phyloP scores from a whole-genome alignment of 2,329 filamentous ascomycete genomes.

The Aspergillus fischeri region DNA sequence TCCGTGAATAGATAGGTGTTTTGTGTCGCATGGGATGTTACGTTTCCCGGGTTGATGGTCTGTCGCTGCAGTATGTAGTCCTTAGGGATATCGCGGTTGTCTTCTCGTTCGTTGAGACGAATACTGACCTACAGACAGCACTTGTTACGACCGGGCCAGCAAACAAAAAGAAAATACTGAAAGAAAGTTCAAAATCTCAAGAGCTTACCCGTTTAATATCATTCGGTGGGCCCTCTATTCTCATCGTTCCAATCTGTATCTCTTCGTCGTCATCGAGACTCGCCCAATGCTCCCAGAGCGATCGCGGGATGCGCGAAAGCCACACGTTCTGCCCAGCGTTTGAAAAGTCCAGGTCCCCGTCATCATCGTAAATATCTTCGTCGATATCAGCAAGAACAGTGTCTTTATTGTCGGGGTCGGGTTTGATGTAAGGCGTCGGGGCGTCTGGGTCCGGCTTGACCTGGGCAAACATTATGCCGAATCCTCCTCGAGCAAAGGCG shows the following conservation, averaged over 20 bases:
- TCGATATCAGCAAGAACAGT: slow-evolving; percentile 30
- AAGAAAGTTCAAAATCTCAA: background rate
- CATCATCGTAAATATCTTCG: slow-evolving; percentile 68
- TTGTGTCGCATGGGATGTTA: slow-evolving; percentile 49
- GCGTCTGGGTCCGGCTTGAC: slow-evolving; percentile 41
- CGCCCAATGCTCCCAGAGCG: slow-evolving; percentile 76
- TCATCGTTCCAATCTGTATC: slow-evolving; percentile 73
- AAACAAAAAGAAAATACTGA: background rate
- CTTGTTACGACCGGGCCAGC: slow-evolving; percentile 5
- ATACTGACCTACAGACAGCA: slow-evolving; percentile 57
- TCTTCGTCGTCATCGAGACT: slow-evolving; percentile 75
- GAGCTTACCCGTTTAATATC: slow-evolving; percentile 45
- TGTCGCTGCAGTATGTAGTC: slow-evolving; percentile 79
- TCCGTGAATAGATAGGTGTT: slow-evolving; percentile 94
- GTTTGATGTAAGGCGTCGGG: slow-evolving; percentile 35
- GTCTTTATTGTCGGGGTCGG: slow-evolving; percentile 40
- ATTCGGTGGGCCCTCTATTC: slow-evolving; percentile 54
- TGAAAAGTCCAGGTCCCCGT: slow-evolving; percentile 59
- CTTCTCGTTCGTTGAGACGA: slow-evolving; percentile 63
- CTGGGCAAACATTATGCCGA: slow-evolving; percentile 27
- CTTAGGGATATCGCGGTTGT: slow-evolving; percentile 74
- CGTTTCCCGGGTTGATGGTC: slow-evolving; percentile 45
- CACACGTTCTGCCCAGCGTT: slow-evolving; percentile 52
- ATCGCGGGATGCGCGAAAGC: slow-evolving; percentile 72
- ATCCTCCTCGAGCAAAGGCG: background rate